phyloP scores from a whole-genome alignment of 352 stramenopile species.

The Chrysophaeum taylorii region DNA sequence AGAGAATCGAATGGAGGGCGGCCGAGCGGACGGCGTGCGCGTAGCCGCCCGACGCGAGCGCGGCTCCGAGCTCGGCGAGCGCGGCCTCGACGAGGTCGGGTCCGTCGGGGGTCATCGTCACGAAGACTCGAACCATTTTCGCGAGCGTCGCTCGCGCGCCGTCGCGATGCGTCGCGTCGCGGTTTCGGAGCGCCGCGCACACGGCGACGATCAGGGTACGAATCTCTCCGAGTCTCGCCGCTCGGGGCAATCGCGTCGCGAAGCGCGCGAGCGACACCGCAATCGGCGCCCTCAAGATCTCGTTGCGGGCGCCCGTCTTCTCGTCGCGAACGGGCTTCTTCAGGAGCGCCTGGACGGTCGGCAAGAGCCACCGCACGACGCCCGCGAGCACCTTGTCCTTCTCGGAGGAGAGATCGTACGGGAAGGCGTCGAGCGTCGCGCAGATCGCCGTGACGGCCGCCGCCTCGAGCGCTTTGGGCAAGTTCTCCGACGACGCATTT shows the following conservation, averaged over 20 bases:
- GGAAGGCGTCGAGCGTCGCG: slow-evolving; percentile 85
- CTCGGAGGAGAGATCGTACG: slow-evolving; percentile 69
- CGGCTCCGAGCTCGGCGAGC: slow-evolving; percentile 45
- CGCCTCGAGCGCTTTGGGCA: neutral
- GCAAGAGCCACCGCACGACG: slow-evolving; percentile 61
- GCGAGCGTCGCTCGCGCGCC: slow-evolving; percentile 80
- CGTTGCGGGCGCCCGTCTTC: slow-evolving; percentile 60
- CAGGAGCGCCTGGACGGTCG: slow-evolving; percentile 41
- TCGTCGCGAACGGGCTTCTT: slow-evolving; percentile 61
- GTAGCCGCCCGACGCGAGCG: slow-evolving; percentile 63
- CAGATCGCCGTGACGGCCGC: slow-evolving; percentile 78
- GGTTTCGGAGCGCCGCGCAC: slow-evolving; percentile 60
- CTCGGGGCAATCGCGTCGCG: slow-evolving; percentile 68
- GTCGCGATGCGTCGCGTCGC: slow-evolving; percentile 78
- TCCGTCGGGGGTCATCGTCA: slow-evolving; percentile 66
- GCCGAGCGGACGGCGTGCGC: slow-evolving; percentile 63
- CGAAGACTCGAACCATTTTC: slow-evolving; percentile 77
- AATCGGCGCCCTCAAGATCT: slow-evolving; percentile 78
- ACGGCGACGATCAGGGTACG: slow-evolving; percentile 73
- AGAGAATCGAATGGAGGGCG: slow-evolving; percentile 59
- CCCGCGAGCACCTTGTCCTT: slow-evolving; percentile 29
- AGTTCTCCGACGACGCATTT: slow-evolving; percentile 51
- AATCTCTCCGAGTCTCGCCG: neutral
- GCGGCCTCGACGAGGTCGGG: slow-evolving; percentile 54
- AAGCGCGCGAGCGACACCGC: slow-evolving; percentile 92